Percentiles rank a stretch among this genome's conserved stretches.
Evolutionary conservation across 805 yeast genomes (phyloP).

Genomic region (Clavispora phyllophila): DNA sequence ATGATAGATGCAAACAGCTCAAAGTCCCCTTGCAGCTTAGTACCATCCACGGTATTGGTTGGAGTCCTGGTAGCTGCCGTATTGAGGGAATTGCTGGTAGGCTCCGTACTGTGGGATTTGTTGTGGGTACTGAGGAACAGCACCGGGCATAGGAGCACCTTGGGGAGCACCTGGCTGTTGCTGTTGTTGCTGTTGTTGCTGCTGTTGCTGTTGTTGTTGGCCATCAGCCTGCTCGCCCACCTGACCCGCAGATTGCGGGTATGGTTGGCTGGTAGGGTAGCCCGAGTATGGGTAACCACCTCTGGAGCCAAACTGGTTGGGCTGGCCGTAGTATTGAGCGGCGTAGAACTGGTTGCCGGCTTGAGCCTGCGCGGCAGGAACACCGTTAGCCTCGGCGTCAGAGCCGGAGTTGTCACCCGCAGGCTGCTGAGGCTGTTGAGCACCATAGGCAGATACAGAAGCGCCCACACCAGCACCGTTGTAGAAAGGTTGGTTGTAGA

Average conservation of each 20-base stretch:
- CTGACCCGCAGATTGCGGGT: constrained; percentile 12
- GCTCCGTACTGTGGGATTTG: constrained; percentile 42
- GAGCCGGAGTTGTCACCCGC: constrained; percentile 8
- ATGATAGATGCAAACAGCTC: constrained; percentile 3
- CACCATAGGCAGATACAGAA: constrained; percentile 11
- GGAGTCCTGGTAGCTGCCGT: constrained; percentile 40
- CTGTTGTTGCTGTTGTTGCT: constrained; percentile 23
- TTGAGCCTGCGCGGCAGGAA: constrained; percentile 10
- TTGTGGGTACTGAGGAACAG: constrained; percentile 23
- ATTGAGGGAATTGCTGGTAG: constrained; percentile 46
- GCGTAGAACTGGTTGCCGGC: constrained; percentile 16
- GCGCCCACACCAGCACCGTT: constrained; percentile 26
- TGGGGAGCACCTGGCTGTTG: constrained; percentile 9
- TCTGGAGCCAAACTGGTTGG: constrained; percentile 17
- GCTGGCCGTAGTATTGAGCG: constrained; percentile 17
- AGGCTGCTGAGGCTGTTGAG: constrained; percentile 14
- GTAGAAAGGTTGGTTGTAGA: constrained; percentile 38
- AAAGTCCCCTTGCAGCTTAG: constrained; percentile 14
- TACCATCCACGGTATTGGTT: constrained; percentile 44
- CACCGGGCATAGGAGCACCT: constrained; percentile 8
- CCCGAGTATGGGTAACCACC: constrained; percentile 20
- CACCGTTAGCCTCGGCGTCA: constrained; percentile 11
- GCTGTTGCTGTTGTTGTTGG: constrained; percentile 12
- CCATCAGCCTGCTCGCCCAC: constrained; percentile 10
- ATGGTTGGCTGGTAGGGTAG: constrained; percentile 16